phyloP scores from a whole-genome alignment of 345 rosid species.

The Orychophragmus violaceus region DNA sequence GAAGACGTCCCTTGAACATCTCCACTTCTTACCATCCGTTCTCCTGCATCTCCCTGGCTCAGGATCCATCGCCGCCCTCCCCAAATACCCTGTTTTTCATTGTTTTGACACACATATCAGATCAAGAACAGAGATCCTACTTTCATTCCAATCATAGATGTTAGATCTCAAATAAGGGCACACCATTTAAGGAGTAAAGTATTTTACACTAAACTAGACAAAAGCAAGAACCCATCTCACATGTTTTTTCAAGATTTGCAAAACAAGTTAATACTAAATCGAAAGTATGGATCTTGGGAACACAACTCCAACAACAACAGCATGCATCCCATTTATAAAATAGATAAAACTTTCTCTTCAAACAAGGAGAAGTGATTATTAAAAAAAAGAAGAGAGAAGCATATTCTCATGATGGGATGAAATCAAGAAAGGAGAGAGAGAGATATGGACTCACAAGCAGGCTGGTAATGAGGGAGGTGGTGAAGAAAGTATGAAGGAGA shows the following conservation, averaged over 20 bases:
- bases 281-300: constrained; percentile 27
- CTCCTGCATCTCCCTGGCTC: constrained; percentile 99
- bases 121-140: not conserved
- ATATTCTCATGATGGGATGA: not conserved
- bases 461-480: constrained; percentile 52
- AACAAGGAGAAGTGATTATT: not conserved
- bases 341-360: not conserved
- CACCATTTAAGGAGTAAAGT: not conserved
- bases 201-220: not conserved
- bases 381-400: not conserved
- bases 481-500: constrained; percentile 59
- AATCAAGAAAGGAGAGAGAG: constrained; percentile 1
- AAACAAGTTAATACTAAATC: not conserved
- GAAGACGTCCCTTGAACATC: constrained; percentile 94
- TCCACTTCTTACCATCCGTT: constrained; percentile 98
- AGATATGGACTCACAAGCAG: constrained; percentile 55
- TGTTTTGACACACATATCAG: constrained; percentile 38
- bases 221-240: constrained; percentile 4
- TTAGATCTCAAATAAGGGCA: not conserved
- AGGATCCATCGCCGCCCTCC: constrained; percentile 84
- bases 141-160: not conserved
- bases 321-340: constrained; percentile 2
- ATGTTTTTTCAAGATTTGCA: not conserved
- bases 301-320: constrained; percentile 14
- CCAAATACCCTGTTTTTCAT: constrained; percentile 61